Evolutionary conservation across 805 yeast genomes (phyloP).

Genomic region (Spathaspora gorwiae): DNA sequence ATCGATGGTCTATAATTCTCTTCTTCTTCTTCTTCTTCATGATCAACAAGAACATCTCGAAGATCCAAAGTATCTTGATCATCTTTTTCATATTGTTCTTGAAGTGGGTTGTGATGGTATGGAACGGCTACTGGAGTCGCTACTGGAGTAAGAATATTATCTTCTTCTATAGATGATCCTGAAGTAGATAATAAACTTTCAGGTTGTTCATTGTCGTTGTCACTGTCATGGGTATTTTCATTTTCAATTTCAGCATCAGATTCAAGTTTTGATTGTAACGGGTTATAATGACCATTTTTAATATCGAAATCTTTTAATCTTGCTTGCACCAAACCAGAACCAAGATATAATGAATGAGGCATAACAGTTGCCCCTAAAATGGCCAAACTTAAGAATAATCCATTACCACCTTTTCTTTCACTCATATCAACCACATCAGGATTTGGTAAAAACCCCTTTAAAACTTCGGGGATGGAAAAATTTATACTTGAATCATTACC

Average conservation of each 20-base stretch:
- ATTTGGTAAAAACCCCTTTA: constrained; percentile 44
- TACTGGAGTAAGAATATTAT: constrained; percentile 2
- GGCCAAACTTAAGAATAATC: constrained; percentile 41
- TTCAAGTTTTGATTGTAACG: constrained; percentile 5
- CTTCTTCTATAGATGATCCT: constrained; percentile 1
- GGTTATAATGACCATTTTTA: constrained; percentile 28
- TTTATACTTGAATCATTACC: constrained; percentile 44
- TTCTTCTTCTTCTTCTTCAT: constrained; percentile 22
- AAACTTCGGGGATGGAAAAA: constrained; percentile 47
- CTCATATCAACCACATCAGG: constrained; percentile 32
- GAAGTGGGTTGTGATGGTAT: background rate
- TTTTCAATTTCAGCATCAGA: background rate
- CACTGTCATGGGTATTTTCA: background rate
- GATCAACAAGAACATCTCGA: background rate
- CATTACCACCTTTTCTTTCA: constrained; percentile 46
- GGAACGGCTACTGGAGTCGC: constrained; percentile 5
- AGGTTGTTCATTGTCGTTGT: background rate
- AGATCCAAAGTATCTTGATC: constrained; percentile 4
- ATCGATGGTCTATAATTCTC: constrained; percentile 64
- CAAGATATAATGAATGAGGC: constrained; percentile 44
- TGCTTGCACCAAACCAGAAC: constrained; percentile 42
- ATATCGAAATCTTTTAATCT: constrained; percentile 39
- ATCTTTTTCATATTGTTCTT: constrained; percentile 7
- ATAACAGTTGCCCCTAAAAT: constrained; percentile 45
- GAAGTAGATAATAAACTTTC: background rate